Evolutionary conservation across 352 stramenopile species (phyloP), one percentile per base, ranked within the genome.

Genomic region (Thalassiosira pacifica): DNA sequence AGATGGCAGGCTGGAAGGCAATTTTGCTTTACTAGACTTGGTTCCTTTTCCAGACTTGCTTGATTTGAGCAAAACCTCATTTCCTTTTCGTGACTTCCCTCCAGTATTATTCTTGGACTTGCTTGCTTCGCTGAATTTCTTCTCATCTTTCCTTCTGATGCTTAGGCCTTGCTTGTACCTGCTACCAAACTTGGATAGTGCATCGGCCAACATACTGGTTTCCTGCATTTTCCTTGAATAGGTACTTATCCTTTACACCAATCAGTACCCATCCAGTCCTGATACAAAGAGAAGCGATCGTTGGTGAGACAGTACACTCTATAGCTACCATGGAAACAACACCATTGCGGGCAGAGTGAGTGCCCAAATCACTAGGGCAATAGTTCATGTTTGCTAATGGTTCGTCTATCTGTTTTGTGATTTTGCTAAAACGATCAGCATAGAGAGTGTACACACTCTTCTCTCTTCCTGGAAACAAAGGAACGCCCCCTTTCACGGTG

Each of bases 261-360:
- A 76, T 76, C 32, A 86, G 29, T 19, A 5, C 59, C 82, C 82
- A 88, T 10, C 68, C 68, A 29, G 73, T 75, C 31, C 52, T 55
- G 4, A 87, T 45, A 53, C 80, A 87, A 11, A 87, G 52, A 16
- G 74, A 73, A 59, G 80, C 68, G 32, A 87, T 87, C 26, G 74
- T 73, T 32, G 81, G 81, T 11, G 55, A 55, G 8, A 87, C 68
- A 42, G 81, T 87, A 5, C 63, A 74, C 19, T 68, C 81, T 40
- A 63, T 32, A 29, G 66, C 52, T 37, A 75, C 61, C 53, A 57
- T 27, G 11, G 52, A 79, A 26, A 67, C 42, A n/a, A 67, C 76
- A 45, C 82, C 82, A 60, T 88, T 88, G 18, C 82, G 22, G 13
- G 64, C 63, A 31, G 75, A 85, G 52, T 88, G 70, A 27, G 42